Evolutionary conservation across 306 rosid genomes (phyloP), one percentile per base, ranked within the genome.

Genomic region (Trifolium pratense): DNA sequence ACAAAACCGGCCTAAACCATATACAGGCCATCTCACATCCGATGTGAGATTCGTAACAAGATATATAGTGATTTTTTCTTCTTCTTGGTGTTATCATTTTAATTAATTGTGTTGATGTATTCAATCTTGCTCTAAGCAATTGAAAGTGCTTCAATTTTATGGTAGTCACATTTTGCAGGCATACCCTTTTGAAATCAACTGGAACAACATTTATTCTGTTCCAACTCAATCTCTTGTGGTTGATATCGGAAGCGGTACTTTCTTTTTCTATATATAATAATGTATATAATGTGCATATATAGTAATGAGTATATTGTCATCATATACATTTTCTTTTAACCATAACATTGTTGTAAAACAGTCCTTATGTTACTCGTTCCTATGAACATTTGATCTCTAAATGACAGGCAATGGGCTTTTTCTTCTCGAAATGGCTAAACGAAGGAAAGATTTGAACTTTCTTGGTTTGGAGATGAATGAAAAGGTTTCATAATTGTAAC

Each of bases 171-270:
- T 59, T 83, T 66, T 85, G 90, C 97, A 91, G 98, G 92, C 96
- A 52, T 89, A 85, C 80, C 96, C 94, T 17, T 88, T 81, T 85
- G 79, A 91, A 78, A 84, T 88, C 72, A 84, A 85, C 76, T 94
- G 98, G 98, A 83, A 77, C 15, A 73, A 66, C 55, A 63, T 75
- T 29, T 91, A 79, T 76, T 71, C 83, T 66, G 90, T 85, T 68
- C 84, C 91, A 25, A 68, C 85, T 80, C 88, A 79, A 58, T 88
- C 96, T 51, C 86, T 94, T 78, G 92, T 84, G 45, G 95, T 94
- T 83, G 98, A 94, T 82, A 88, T 94, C 39, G 97, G 98, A 84
- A 88, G 97, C 81, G 97, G 98, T 93, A 93, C 34, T 26, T 61
- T 59, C 5, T n/a, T 64, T 74, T 52, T 65, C 36, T 40, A 26